Percentiles rank a stretch among this genome's conserved stretches.
Conservation (phyloP, 2,329 filamentous ascomycete genomes). For the Trichoderma lentiforme region DNA sequence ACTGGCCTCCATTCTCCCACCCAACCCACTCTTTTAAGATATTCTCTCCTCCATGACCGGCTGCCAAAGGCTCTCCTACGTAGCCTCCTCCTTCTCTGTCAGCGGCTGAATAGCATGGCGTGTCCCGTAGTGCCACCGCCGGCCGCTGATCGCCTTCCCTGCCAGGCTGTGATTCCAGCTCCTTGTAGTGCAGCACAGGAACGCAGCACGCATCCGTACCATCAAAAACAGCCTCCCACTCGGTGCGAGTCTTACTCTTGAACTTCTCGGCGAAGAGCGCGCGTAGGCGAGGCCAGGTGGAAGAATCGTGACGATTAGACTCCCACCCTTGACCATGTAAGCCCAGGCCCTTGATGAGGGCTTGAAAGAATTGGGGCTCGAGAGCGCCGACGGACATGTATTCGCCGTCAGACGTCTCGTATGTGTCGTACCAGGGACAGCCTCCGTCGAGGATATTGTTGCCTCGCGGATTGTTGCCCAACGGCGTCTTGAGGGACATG, state of each 20-base stretch:
- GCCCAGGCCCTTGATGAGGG: slow-evolving; percentile 63
- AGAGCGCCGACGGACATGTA: slow-evolving; percentile 89
- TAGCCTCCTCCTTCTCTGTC: slow-evolving; percentile 56
- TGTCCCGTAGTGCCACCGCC: slow-evolving; percentile 63
- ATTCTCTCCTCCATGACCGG: slow-evolving; percentile 71
- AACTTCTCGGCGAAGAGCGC: slow-evolving; percentile 62
- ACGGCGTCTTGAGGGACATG: slow-evolving; percentile 58
- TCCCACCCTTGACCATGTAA: slow-evolving; percentile 52
- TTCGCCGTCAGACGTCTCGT: slow-evolving; percentile 73
- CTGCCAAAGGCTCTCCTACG: slow-evolving; percentile 52
- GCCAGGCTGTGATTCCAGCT: slow-evolving; percentile 54
- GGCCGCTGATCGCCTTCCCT: slow-evolving; percentile 69
- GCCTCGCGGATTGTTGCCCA: slow-evolving; percentile 65
- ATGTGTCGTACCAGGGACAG: slow-evolving; percentile 84
- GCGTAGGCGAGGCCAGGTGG: slow-evolving; percentile 65
- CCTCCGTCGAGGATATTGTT: slow-evolving; percentile 80
- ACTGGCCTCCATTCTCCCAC: slow-evolving; percentile 71
- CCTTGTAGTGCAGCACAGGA: slow-evolving; percentile 74
- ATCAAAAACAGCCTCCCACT: slow-evolving; percentile 87
- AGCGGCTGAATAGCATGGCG: slow-evolving; percentile 50
- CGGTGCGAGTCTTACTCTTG: slow-evolving; percentile 62
- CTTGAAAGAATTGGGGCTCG: slow-evolving; percentile 79
- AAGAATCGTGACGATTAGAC: slow-evolving; percentile 54
- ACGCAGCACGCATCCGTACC: slow-evolving; percentile 89
- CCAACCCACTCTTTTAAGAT: slow-evolving; percentile 70